Evolutionary conservation across 495 filamentous ascomycete genomes (phyloP).

Genomic region (Neurospora sp.): DNA sequence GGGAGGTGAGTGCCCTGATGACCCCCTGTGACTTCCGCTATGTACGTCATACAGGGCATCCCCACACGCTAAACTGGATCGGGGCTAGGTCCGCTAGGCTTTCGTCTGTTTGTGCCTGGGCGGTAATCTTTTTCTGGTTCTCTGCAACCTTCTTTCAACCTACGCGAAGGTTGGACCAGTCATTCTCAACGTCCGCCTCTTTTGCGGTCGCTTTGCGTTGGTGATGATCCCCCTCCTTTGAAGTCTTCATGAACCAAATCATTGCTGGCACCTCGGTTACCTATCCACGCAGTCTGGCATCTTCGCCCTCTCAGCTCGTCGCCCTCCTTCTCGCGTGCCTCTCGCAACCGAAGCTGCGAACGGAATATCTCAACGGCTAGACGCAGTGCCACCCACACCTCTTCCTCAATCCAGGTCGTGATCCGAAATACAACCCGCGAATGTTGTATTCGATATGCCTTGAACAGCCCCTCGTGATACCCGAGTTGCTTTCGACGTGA

Average conservation of each 20-base stretch:
- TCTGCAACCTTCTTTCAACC: neutral
- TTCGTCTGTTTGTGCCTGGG: neutral
- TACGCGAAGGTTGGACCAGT: neutral
- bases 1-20: neutral
- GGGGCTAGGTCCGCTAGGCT: neutral
- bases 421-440: neutral
- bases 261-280: neutral
- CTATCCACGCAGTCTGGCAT: too few species aligned
- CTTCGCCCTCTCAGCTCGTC: neutral
- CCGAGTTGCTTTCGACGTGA: neutral
- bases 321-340: neutral
- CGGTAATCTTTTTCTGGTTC: neutral
- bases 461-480: neutral
- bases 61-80: neutral
- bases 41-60: neutral
- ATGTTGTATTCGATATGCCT: neutral
- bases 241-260: neutral
- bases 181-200: neutral
- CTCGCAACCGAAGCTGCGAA: neutral
- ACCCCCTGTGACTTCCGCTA: neutral
- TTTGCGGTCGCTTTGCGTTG: too few species aligned
- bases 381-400: neutral
- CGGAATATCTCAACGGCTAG: neutral
- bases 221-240: neutral
- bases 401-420: neutral